A percentile compares a stretch with the other conserved stretches of the same genome.
These are phyloP conservation scores for Heteromeles arbutifolia DNA, from an alignment of 306 rosid species.

Conservation along the genomic window DNA sequence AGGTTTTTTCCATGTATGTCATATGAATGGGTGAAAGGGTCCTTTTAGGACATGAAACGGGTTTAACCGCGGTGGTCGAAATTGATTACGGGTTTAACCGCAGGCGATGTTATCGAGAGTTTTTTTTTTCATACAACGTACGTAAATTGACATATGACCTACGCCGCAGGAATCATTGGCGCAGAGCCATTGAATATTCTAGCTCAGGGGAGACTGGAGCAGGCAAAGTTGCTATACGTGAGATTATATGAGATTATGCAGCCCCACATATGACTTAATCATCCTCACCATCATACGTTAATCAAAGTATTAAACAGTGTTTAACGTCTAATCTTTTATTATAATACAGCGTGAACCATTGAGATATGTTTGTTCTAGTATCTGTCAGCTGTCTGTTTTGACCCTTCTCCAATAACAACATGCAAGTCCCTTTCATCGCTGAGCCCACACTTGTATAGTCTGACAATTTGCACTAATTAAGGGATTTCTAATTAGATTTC, in stretches of 20 bases:
- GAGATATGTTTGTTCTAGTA: not conserved
- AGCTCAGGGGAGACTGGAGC: not conserved
- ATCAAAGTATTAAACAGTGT: not conserved
- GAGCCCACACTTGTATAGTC: not conserved
- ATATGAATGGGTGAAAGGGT: too few species aligned
- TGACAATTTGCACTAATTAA: constrained; percentile 8
- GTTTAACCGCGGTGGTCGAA: too few species aligned
- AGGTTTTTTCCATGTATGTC: too few species aligned
- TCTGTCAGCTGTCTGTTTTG: not conserved
- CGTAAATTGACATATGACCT: too few species aligned
- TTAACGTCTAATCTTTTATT: too few species aligned
- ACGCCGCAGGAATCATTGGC: too few species aligned
- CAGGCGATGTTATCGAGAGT: too few species aligned
- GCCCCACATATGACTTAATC: not conserved
- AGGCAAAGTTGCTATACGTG: not conserved
- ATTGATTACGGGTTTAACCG: too few species aligned
- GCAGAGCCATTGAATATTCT: too few species aligned
- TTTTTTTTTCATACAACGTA: too few species aligned
- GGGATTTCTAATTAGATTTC: not conserved
- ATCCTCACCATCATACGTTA: not conserved
- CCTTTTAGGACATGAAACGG: too few species aligned
- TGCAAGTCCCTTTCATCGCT: not conserved
- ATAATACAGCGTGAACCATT: not conserved
- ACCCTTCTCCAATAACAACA: not conserved
- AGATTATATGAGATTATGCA: not conserved